A percentile compares a stretch with the other conserved stretches of the same genome.
Conservation (phyloP, 1,284 basidiomycete species). For the Ganoderma boninense region DNA sequence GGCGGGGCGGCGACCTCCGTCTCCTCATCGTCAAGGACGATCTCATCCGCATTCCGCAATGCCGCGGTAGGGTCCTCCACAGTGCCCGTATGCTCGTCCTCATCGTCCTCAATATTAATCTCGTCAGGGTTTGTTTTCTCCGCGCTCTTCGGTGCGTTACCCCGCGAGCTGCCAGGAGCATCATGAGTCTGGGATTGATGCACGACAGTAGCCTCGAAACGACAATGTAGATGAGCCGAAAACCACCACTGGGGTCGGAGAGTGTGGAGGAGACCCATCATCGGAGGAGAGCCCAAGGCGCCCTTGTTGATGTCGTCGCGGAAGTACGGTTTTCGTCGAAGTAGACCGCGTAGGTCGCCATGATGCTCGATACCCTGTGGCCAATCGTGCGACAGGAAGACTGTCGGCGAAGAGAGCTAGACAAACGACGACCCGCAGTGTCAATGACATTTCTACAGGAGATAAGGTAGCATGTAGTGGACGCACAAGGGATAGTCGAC, state of each 20-base stretch:
- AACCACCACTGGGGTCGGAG: slow-evolving; percentile 96
- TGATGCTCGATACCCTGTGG: slow-evolving; percentile 87
- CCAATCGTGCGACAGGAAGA: slow-evolving; percentile 98
- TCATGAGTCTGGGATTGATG: slow-evolving; percentile 47
- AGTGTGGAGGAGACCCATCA: slow-evolving; percentile 79
- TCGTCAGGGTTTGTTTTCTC: slow-evolving; percentile 49
- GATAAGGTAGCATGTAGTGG: slow-evolving; percentile 8
- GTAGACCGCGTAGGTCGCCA: slow-evolving; percentile 74
- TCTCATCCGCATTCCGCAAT: slow-evolving; percentile 74
- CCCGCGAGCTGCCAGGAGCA: slow-evolving; percentile 4
- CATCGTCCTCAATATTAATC: slow-evolving; percentile 46
- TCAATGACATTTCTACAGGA: background rate
- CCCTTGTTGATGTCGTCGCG: slow-evolving; percentile 76
- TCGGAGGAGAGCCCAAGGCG: slow-evolving; percentile 88
- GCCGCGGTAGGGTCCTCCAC: background rate
- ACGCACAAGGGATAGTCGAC: slow-evolving; percentile 81
- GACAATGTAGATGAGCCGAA: slow-evolving; percentile 92
- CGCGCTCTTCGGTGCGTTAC: slow-evolving; percentile 61
- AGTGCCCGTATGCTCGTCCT: slow-evolving; percentile 26
- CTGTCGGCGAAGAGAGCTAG: slow-evolving; percentile 68
- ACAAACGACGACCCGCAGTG: slow-evolving; percentile 4
- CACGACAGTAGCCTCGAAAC: slow-evolving; percentile 75
- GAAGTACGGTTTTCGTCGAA: slow-evolving; percentile 88
- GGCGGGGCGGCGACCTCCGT: slow-evolving; percentile 50
- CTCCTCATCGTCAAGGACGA: slow-evolving; percentile 70